These are phyloP conservation scores for Hirsutella thompsonii DNA, from an alignment of 2,329 filamentous ascomycete species.

Conservation along the genomic window DNA sequence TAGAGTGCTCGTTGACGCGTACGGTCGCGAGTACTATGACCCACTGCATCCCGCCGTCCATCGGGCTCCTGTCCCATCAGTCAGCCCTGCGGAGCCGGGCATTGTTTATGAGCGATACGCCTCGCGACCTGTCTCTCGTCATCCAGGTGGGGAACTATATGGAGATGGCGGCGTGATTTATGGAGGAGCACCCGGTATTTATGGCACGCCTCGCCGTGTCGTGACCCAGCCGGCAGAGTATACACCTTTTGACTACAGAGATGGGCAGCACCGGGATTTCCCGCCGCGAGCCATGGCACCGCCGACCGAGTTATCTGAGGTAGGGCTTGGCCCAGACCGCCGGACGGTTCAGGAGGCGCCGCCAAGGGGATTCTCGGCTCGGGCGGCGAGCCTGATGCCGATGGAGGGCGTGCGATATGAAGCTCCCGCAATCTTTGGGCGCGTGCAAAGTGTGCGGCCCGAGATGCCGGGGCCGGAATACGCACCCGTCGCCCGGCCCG, in stretches of 20 bases:
- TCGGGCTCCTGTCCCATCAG: constrained; percentile 40
- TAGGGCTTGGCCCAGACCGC: constrained; percentile 28
- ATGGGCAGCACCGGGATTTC: constrained; percentile 45
- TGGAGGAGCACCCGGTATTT: constrained; percentile 35
- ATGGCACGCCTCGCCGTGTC: constrained; percentile 37
- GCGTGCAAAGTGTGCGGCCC: constrained; percentile 29
- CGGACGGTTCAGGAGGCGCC: constrained; percentile 31
- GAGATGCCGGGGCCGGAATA: constrained; percentile 18
- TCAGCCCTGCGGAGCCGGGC: constrained; percentile 33
- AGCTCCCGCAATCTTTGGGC: constrained; percentile 26
- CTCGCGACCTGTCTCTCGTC: constrained; percentile 36
- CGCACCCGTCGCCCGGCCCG: constrained; percentile 13
- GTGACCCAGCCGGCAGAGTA: constrained; percentile 53
- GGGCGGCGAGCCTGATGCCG: constrained; percentile 47
- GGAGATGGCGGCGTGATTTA: constrained; percentile 39
- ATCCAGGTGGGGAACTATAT: constrained; percentile 30
- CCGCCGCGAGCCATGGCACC: constrained; percentile 33
- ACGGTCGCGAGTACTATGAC: constrained; percentile 65
- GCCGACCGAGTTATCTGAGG: constrained; percentile 32
- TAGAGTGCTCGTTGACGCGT: constrained; percentile 69
- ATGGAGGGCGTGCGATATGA: constrained; percentile 29
- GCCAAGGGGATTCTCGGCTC: constrained; percentile 38
- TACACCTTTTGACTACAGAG: constrained; percentile 34
- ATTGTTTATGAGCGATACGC: constrained; percentile 54
- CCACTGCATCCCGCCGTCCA: constrained; percentile 31